Evolutionary conservation across 768 basidiomycete genomes (phyloP), one percentile per base, ranked within the genome.

Genomic region (Strobilomyces dryophilus): DNA sequence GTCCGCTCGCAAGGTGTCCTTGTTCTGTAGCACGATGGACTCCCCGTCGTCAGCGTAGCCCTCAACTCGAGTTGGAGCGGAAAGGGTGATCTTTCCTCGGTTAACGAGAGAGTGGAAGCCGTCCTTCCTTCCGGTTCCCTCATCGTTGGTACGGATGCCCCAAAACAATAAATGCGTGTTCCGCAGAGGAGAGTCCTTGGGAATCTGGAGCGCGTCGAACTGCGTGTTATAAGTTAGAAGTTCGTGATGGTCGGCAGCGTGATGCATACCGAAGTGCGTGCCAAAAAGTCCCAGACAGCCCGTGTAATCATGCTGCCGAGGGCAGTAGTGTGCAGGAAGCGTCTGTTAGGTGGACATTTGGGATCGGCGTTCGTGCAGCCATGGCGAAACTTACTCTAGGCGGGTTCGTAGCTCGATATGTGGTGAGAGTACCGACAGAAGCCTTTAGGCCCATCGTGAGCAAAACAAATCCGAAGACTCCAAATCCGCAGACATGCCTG

Each of bases 271-370:
- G 79, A 76, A 36, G 56, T 61, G 50, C 61, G 57, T 10, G 62
- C 60, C 4, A 85, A 67, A 18, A 66, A 65, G 8, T 67, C 65
- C 79, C 83, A 84, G 39, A 84, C 66, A 20, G 61, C 67, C 26
- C 69, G 72, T 1, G 77, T 76, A 21, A 86, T 75, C 43, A 69
- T 76, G 47, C 73, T 73, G 1, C 85, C 85, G 0, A 85, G 36
- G 61, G 74, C 75, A 3, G 82, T 85, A 0, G 71, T 78, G 54
- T 87, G 85, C 17, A 86, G 67, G 62, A 85, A 85, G 4, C 79
- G 79, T 55, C 76, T 79, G 56, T 31, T 51, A 26, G 54, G 72
- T n/a, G 72, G 51, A 45, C 24, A 36, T 20, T 35, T 6, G 9
- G 14, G 15, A n/a, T n/a, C 36, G 2, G 24, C 2, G 8, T n/a